Conservation (phyloP, 371 early-diverging fungal genomes). For the Sanchytrium tribonematis region DNA sequence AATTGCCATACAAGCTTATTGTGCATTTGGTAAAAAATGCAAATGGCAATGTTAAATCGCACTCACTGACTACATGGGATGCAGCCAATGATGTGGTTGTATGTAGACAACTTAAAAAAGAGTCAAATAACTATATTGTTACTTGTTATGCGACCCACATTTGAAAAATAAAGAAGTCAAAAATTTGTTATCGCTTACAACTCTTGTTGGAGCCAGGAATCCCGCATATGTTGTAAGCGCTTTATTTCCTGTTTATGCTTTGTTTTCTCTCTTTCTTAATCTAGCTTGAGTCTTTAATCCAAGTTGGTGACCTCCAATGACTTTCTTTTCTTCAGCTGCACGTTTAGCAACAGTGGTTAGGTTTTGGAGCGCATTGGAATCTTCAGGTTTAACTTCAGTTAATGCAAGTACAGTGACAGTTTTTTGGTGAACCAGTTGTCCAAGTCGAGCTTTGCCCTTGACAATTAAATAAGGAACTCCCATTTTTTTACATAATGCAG, state of each 20-base stretch:
- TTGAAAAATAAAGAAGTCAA: neutral
- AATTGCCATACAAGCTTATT: constrained; percentile 1
- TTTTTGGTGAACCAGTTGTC: constrained; percentile 96
- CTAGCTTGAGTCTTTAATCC: neutral
- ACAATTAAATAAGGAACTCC: constrained; percentile 97
- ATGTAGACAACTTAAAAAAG: neutral
- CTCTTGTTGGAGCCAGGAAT: neutral
- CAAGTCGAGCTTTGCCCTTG: constrained; percentile 90
- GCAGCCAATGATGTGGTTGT: neutral
- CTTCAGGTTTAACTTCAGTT: constrained; percentile 77
- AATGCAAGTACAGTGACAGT: constrained; percentile 86
- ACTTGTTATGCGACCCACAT: neutral
- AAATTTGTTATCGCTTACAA: neutral
- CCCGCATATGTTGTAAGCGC: neutral
- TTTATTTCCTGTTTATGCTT: neutral
- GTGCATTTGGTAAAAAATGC: neutral
- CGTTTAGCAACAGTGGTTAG: constrained; percentile 1
- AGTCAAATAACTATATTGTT: neutral
- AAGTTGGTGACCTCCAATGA: neutral
- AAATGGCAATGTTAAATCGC: neutral
- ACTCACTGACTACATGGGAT: neutral
- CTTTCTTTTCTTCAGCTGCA: neutral
- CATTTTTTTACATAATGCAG: constrained; percentile 99
- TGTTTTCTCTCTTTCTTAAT: neutral
- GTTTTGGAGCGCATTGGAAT: constrained; percentile 48